These are phyloP conservation scores for Aspergillus pseudoglaucus DNA, from an alignment of 2,329 filamentous ascomycete species.

Conservation along the genomic window DNA sequence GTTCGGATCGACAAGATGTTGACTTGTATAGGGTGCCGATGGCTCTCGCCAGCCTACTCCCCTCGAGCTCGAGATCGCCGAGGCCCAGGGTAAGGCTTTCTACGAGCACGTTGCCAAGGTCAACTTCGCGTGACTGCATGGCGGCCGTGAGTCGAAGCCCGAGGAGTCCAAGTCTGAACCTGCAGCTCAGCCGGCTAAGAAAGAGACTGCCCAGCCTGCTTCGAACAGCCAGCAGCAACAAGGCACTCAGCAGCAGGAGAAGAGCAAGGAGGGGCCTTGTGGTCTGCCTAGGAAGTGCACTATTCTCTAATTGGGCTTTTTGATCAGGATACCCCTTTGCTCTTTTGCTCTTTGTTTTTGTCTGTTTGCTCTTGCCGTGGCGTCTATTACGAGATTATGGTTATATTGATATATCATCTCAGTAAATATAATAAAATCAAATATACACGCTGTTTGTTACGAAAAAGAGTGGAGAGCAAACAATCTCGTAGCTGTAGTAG, in stretches of 20 bases:
- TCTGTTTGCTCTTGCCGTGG: conserved; percentile 5
- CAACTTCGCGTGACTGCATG: conserved; percentile 72
- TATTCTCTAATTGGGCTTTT: conserved; percentile 48
- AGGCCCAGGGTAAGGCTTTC: conserved; percentile 77
- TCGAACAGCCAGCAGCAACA: conserved; percentile 20
- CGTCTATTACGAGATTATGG: conserved; percentile 2
- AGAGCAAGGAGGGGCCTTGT: conserved; percentile 57
- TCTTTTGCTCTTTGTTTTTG: conserved; percentile 5
- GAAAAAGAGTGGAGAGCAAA: not conserved
- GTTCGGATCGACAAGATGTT: not conserved
- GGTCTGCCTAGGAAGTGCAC: conserved; percentile 69
- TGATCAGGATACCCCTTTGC: conserved; percentile 5
- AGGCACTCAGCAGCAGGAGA: conserved; percentile 36
- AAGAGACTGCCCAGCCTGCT: conserved; percentile 13
- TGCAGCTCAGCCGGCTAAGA: conserved; percentile 20
- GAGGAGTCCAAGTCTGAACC: conserved; percentile 20
- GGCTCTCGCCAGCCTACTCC: conserved; percentile 74
- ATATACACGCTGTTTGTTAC: not conserved
- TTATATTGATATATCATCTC: not conserved
- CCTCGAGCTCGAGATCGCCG: conserved; percentile 73
- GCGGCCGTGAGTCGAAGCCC: conserved; percentile 33
- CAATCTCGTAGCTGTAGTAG: not conserved
- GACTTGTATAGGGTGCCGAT: conserved; percentile 48
- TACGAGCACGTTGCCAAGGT: conserved; percentile 69
- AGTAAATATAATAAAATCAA: not conserved